Evolutionary conservation across 73 alveolate genomes (phyloP).

Genomic region (Tetrahymena elliotti): DNA sequence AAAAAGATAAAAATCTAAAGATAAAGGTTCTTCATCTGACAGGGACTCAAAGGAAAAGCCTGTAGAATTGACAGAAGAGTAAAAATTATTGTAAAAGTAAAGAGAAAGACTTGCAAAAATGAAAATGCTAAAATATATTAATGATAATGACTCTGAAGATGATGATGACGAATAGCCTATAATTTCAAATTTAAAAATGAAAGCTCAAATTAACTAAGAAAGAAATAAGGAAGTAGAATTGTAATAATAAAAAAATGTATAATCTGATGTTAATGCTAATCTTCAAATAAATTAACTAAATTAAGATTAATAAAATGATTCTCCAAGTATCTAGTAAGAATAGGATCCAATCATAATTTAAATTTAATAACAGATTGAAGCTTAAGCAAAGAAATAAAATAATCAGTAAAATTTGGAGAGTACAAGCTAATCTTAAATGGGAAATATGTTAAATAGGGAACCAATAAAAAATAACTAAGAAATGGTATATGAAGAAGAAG

Average conservation of each 20-base stretch:
- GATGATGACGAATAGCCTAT: slow-evolving; percentile 9
- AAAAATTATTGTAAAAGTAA: slow-evolving; percentile 33
- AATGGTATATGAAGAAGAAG: slow-evolving; percentile 15
- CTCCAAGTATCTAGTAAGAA: background rate
- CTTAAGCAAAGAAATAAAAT: background rate
- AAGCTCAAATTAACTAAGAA: background rate
- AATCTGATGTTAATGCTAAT: slow-evolving; percentile 11
- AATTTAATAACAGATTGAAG: background rate
- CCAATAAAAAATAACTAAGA: background rate
- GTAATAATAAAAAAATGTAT: slow-evolving; percentile 1
- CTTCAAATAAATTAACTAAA: background rate
- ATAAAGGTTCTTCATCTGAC: background rate
- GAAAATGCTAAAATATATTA: slow-evolving; percentile 18
- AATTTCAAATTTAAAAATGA: background rate
- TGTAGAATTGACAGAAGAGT: background rate
- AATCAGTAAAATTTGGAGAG: background rate
- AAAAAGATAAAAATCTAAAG: background rate
- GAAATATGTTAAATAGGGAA: background rate
- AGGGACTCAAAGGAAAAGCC: background rate
- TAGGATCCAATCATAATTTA: background rate
- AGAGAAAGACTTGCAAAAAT: slow-evolving; percentile 62
- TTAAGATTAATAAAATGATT: slow-evolving; percentile 7
- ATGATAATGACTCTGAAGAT: background rate
- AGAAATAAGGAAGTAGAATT: background rate
- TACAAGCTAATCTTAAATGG: background rate